Evolutionary conservation across 805 yeast species (phyloP).

Genomic region (Lachancea sp.): DNA sequence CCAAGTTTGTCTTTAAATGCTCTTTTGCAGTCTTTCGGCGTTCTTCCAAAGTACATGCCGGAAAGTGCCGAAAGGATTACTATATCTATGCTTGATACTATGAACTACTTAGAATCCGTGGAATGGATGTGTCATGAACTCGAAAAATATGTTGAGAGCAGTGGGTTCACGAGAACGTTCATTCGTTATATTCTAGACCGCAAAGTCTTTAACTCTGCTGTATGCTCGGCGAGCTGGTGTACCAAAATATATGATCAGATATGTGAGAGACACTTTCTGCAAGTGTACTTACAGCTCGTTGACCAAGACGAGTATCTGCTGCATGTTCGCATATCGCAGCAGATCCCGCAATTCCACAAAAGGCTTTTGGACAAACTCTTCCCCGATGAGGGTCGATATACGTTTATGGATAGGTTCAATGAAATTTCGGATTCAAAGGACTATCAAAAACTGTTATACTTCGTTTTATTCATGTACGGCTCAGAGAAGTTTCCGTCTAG

Average conservation of each 20-base stretch:
- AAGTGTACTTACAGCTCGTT: conserved; percentile 15
- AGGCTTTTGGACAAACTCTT: conserved; percentile 14
- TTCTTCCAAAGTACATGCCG: background rate
- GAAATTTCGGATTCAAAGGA: conserved; percentile 15
- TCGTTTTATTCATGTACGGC: conserved; percentile 22
- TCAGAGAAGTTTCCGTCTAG: conserved; percentile 21
- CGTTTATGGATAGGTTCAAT: conserved; percentile 19
- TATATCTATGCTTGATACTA: conserved; percentile 14
- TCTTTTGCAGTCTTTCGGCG: conserved; percentile 21
- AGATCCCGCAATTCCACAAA: conserved; percentile 18
- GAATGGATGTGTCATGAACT: conserved; percentile 15
- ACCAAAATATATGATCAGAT: conserved; percentile 5
- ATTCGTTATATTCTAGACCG: conserved; percentile 26
- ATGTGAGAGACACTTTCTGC: conserved; percentile 5
- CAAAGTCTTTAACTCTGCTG: conserved; percentile 22
- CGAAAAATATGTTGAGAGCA: conserved; percentile 8
- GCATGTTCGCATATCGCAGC: conserved; percentile 20
- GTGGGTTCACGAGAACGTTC: conserved; percentile 12
- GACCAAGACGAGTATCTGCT: conserved; percentile 20
- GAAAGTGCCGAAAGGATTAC: background rate
- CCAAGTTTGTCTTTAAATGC: conserved; percentile 2
- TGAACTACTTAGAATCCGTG: conserved; percentile 18
- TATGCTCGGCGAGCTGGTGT: conserved; percentile 18
- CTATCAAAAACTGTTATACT: conserved; percentile 23
- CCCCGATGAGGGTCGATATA: conserved; percentile 2